Evolutionary conservation across 495 filamentous ascomycete genomes (phyloP).

Genomic region (Aspergillus conjunctus): DNA sequence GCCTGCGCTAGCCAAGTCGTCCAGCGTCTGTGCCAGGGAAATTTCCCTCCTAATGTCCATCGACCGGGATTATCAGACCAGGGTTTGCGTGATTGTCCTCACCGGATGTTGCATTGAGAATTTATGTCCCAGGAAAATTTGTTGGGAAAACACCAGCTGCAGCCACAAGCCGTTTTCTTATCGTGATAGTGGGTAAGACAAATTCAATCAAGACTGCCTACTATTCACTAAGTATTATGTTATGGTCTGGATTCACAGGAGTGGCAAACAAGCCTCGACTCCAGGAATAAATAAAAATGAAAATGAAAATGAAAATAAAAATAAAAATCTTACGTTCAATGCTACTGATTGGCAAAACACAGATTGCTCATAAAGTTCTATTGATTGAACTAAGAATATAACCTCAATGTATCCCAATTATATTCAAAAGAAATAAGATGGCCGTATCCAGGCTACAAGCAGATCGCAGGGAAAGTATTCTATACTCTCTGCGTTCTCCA

Average conservation of each 20-base stretch:
- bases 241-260: not conserved
- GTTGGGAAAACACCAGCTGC: not conserved
- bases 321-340: not conserved
- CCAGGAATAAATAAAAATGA: too few relatives aligned
- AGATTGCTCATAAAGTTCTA: not conserved
- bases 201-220: not conserved
- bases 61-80: not conserved
- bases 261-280: not conserved
- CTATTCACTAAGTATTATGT: not conserved
- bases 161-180: not conserved
- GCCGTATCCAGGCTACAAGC: not conserved
- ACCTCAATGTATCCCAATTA: conserved; percentile 3
- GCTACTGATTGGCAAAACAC: not conserved
- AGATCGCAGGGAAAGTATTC: conserved; percentile 14
- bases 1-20: not conserved
- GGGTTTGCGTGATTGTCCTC: not conserved
- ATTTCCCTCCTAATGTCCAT: not conserved
- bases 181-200: not conserved
- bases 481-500: conserved; percentile 10
- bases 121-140: not conserved
- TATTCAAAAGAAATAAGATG: conserved; percentile 4
- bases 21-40: not conserved
- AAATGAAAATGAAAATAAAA: too few relatives aligned
- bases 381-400: conserved; percentile 10
- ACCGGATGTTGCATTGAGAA: not conserved